These are phyloP conservation scores for Trichosporon asahii DNA, from an alignment of 1,284 basidiomycete species.

Conservation along the genomic window DNA sequence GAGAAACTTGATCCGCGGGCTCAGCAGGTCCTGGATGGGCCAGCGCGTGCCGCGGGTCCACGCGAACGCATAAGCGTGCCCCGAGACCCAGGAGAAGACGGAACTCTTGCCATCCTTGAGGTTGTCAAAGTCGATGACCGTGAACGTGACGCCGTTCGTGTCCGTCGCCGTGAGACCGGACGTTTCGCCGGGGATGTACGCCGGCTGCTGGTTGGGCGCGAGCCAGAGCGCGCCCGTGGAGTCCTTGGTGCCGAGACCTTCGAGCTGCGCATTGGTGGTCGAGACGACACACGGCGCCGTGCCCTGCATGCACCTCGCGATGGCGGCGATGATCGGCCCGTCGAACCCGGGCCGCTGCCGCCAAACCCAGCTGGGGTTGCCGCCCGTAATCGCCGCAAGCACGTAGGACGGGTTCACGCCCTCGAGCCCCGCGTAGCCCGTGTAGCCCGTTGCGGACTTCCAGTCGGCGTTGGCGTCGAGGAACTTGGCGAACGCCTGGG, in stretches of 20 bases:
- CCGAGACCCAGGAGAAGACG: conserved; percentile 19
- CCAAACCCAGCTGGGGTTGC: conserved; percentile 14
- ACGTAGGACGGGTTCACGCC: conserved; percentile 19
- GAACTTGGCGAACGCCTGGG: conserved; percentile 27
- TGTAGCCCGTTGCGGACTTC: background rate
- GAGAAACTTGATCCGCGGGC: conserved; percentile 12
- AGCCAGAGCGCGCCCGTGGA: conserved; percentile 17
- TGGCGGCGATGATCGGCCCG: conserved; percentile 15
- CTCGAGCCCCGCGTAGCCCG: conserved; percentile 19
- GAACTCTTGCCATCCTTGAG: conserved; percentile 15
- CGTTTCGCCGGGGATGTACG: conserved; percentile 13
- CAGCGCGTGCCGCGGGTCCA: conserved; percentile 12
- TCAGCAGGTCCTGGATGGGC: conserved; percentile 8
- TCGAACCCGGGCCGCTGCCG: conserved; percentile 14
- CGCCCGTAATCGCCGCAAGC: conserved; percentile 24
- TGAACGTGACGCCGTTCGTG: conserved; percentile 18
- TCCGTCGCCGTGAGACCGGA: conserved; percentile 15
- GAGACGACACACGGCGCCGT: conserved; percentile 19
- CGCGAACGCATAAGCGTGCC: conserved; percentile 25
- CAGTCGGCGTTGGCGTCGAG: conserved; percentile 21
- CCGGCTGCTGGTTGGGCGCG: conserved; percentile 14
- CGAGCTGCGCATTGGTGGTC: conserved; percentile 20
- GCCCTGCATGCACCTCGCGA: conserved; percentile 23
- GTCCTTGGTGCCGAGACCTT: conserved; percentile 18
- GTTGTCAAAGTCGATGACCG: conserved; percentile 27